Evolutionary conservation across 805 yeast species (phyloP).

Genomic region (Saturnispora silvae): DNA sequence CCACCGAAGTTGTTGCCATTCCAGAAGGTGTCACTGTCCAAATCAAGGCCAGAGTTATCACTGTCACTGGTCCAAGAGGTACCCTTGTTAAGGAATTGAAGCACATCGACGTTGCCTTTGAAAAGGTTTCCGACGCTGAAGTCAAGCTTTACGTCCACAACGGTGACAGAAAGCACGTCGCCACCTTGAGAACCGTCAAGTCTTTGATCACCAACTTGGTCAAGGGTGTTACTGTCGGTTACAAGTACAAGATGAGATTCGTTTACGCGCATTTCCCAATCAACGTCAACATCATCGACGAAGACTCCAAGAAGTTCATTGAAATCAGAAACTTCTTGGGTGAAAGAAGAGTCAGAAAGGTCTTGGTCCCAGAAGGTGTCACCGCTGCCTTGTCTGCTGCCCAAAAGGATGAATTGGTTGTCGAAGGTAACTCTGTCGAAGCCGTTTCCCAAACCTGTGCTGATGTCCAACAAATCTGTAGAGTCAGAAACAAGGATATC

Average conservation of each 20-base stretch:
- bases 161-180: constrained; percentile 99
- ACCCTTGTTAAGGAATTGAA: constrained; percentile 77
- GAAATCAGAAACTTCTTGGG: constrained; percentile 99
- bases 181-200: constrained; percentile 97
- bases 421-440: constrained; percentile 93
- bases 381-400: constrained; percentile 65
- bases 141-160: constrained; percentile 90
- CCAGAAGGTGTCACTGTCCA: constrained; percentile 90
- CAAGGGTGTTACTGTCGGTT: constrained; percentile 98
- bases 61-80: constrained; percentile 98
- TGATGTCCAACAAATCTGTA: constrained; percentile 94
- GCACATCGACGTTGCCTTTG: constrained; percentile 92
- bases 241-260: constrained; percentile 99
- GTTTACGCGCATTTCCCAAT: constrained; percentile 99
- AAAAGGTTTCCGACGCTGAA: constrained; percentile 58
- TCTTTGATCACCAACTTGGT: constrained; percentile 88
- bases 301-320: constrained; percentile 62
- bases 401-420: constrained; percentile 90
- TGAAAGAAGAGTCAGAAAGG: constrained; percentile 92
- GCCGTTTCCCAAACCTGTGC: constrained; percentile 98
- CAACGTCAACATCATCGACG: constrained; percentile 84
- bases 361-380: constrained; percentile 85
- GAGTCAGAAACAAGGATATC: constrained; percentile 99
- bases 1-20: constrained; percentile 46
- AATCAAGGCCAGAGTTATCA: constrained; percentile 84